Evolutionary conservation across 2,329 filamentous ascomycete genomes (phyloP).

Genomic region (Colletotrichum abscissum): DNA sequence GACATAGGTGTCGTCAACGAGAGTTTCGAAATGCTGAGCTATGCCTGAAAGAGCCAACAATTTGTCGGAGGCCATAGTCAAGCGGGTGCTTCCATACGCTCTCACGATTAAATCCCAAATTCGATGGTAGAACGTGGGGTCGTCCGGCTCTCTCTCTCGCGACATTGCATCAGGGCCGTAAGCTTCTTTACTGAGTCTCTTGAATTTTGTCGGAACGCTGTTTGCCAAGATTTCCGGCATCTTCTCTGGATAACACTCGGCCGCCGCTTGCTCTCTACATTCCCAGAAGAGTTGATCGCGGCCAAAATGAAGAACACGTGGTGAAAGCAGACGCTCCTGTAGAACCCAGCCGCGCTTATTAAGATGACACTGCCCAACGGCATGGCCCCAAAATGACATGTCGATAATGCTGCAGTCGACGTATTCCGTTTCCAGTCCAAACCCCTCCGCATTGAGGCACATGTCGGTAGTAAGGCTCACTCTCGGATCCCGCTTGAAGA

Average conservation of each 20-base stretch:
- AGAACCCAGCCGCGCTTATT: slow-evolving; percentile 24
- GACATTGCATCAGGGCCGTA: not conserved
- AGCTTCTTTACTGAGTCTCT: not conserved
- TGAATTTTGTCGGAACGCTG: not conserved
- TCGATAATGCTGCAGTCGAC: not conserved
- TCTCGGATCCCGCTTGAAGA: not conserved
- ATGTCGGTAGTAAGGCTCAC: not conserved
- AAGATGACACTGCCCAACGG: not conserved
- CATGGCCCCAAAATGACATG: not conserved
- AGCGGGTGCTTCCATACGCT: not conserved
- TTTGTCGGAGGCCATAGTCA: slow-evolving; percentile 1
- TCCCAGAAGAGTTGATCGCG: slow-evolving; percentile 15
- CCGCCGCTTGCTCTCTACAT: slow-evolving; percentile 8
- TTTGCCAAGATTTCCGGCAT: not conserved
- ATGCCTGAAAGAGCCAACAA: slow-evolving; percentile 7
- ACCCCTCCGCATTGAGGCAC: not conserved
- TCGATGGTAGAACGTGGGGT: not conserved
- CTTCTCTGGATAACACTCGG: slow-evolving; percentile 1
- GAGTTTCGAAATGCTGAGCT: not conserved
- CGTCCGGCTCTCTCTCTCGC: fast-evolving
- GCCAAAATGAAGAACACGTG: slow-evolving; percentile 16
- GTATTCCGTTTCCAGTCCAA: not conserved
- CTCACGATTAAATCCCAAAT: not conserved
- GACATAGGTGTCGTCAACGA: not conserved
- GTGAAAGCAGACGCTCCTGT: slow-evolving; percentile 3